Conservation (phyloP, 2,329 filamentous ascomycete genomes). For the Monilinia fructigena region DNA sequence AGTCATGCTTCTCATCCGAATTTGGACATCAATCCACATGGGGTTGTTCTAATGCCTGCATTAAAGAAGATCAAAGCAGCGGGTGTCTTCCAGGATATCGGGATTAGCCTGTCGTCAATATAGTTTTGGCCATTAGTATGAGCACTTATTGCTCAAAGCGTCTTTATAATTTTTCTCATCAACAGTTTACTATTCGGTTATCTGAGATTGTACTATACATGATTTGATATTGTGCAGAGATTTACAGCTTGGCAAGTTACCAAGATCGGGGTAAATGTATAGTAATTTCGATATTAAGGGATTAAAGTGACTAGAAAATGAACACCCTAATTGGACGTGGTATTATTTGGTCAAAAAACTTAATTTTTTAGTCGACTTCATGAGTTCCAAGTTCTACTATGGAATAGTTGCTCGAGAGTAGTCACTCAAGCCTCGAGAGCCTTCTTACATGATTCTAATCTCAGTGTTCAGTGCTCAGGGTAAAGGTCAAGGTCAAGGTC, state of each 20-base stretch:
- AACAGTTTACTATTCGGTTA: neutral
- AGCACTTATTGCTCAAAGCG: conserved; percentile 18
- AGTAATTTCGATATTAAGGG: neutral
- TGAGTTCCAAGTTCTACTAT: neutral
- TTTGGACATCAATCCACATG: neutral
- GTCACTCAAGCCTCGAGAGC: neutral
- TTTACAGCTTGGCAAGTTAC: neutral
- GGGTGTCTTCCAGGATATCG: neutral
- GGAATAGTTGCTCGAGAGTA: neutral
- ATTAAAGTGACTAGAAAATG: neutral
- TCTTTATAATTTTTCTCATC: neutral
- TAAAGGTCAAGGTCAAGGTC: neutral
- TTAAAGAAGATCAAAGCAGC: neutral
- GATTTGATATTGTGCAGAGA: neutral
- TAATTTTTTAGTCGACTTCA: too few species aligned
- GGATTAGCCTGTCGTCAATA: neutral
- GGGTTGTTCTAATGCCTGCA: neutral
- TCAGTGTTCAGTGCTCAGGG: neutral
- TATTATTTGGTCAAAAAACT: too few species aligned
- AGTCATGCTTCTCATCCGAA: neutral
- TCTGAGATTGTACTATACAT: neutral
- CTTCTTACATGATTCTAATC: neutral
- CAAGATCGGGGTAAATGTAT: neutral
- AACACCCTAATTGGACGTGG: neutral
- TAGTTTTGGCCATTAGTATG: neutral